Percentiles rank a stretch among this genome's conserved stretches.
Conservation (phyloP, 2,329 filamentous ascomycete species). For the Trichoderma oligosporum region DNA sequence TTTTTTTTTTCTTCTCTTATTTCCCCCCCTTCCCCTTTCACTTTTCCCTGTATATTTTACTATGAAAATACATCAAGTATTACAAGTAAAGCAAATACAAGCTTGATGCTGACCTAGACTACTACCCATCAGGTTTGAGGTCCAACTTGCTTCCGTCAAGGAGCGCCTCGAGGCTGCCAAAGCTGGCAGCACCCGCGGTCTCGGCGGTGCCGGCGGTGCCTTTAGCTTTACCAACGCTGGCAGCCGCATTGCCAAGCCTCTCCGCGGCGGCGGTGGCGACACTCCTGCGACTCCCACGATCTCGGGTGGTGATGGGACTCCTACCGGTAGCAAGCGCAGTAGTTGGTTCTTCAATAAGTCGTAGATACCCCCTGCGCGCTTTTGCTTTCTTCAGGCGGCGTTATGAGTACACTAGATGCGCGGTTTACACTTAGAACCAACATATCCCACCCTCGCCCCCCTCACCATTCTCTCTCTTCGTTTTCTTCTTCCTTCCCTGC, state of each 20-base stretch:
- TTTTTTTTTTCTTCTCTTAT: background rate
- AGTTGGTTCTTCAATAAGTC: constrained; percentile 73
- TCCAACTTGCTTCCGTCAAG: constrained; percentile 94
- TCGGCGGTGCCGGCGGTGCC: constrained; percentile 62
- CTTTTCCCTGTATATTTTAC: no score
- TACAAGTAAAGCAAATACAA: constrained; percentile 2
- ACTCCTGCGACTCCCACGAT: constrained; percentile 53
- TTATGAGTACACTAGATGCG: constrained; percentile 24
- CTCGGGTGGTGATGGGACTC: constrained; percentile 56
- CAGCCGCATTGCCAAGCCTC: constrained; percentile 66
- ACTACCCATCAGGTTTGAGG: constrained; percentile 72
- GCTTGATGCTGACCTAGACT: constrained; percentile 15
- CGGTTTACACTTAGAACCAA: constrained; percentile 11
- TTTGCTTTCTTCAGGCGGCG: constrained; percentile 24
- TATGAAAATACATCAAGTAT: constrained; percentile 28
- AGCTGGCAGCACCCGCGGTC: constrained; percentile 79
- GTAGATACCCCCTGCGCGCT: constrained; percentile 28
- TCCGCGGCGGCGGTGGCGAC: constrained; percentile 56
- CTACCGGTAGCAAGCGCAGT: constrained; percentile 57
- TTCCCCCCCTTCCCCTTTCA: background rate
- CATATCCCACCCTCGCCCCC: constrained; percentile 24
- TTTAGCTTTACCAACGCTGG: constrained; percentile 68
- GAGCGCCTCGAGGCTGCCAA: constrained; percentile 96
- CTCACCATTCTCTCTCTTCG: background rate
- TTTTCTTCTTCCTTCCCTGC: constrained; percentile 19